Evolutionary conservation across 192 early-diverging fungal species (phyloP).

Genomic region (Coemansia sp.): DNA sequence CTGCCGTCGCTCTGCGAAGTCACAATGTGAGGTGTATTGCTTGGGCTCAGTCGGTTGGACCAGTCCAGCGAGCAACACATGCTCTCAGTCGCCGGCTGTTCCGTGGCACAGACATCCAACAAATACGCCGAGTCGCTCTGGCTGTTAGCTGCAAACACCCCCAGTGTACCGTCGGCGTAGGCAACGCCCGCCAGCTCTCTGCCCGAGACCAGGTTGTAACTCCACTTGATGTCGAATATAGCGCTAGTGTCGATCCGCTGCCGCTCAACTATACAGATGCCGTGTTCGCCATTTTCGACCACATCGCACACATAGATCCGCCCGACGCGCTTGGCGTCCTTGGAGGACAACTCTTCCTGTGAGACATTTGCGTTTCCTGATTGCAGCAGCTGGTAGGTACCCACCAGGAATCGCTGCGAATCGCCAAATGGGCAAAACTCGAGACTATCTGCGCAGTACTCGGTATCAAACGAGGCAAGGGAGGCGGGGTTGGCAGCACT

Average conservation of each 20-base stretch:
- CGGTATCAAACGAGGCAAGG: slow-evolving; percentile 58
- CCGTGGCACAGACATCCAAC: slow-evolving; percentile 22
- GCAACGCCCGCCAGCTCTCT: slow-evolving; percentile 58
- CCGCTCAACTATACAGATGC: slow-evolving; percentile 31
- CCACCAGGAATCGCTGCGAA: slow-evolving; percentile 56
- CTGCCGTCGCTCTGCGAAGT: slow-evolving; percentile 78
- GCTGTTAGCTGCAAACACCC: slow-evolving; percentile 50
- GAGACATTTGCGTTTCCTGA: not conserved
- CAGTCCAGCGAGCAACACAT: slow-evolving; percentile 88
- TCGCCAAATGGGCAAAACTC: slow-evolving; percentile 65
- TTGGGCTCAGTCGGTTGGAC: slow-evolving; percentile 57
- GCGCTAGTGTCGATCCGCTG: slow-evolving; percentile 60
- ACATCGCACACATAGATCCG: slow-evolving; percentile 62
- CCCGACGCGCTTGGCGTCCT: slow-evolving; percentile 58
- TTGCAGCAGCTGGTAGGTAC: slow-evolving; percentile 65
- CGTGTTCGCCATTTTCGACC: slow-evolving; percentile 1
- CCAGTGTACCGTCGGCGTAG: slow-evolving; percentile 56
- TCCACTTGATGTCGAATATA: slow-evolving; percentile 73
- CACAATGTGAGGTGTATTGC: slow-evolving; percentile 39
- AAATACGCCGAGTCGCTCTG: slow-evolving; percentile 19
- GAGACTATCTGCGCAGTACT: slow-evolving; percentile 66
- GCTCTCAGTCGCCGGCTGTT: slow-evolving; percentile 45
- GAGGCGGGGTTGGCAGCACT: no score
- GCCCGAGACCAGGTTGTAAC: slow-evolving; percentile 52
- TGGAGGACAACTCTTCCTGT: slow-evolving; percentile 9